These are phyloP conservation scores for Ophiobolus disseminans DNA, from an alignment of 2,329 filamentous ascomycete species.

Conservation along the genomic window DNA sequence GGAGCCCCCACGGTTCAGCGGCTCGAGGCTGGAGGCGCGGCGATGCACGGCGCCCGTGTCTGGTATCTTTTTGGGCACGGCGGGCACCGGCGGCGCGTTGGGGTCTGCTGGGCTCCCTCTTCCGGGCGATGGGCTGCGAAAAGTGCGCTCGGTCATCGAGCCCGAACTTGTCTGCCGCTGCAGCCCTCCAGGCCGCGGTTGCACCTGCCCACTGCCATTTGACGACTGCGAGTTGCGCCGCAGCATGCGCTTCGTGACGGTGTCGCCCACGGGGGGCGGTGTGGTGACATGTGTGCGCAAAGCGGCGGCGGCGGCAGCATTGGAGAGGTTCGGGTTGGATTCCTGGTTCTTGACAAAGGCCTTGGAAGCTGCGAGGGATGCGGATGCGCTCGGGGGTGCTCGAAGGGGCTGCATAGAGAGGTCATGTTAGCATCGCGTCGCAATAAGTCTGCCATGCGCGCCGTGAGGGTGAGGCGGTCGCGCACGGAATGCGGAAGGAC, in stretches of 20 bases:
- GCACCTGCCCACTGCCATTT: conserved; percentile 56
- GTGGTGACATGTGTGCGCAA: conserved; percentile 78
- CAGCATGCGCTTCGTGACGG: conserved; percentile 85
- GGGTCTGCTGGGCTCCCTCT: conserved; percentile 34
- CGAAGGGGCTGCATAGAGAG: conserved; percentile 39
- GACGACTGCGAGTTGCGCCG: conserved; percentile 78
- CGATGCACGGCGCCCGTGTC: conserved; percentile 36
- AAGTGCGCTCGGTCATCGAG: conserved; percentile 89
- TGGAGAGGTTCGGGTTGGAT: conserved; percentile 73
- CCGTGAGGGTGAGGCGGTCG: neutral
- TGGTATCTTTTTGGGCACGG: conserved; percentile 64
- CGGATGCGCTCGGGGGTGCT: conserved; percentile 69
- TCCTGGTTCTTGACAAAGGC: conserved; percentile 76
- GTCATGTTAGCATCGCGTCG: conserved; percentile 26
- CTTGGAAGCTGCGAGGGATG: conserved; percentile 79
- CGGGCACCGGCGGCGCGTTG: conserved; percentile 77
- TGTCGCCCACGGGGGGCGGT: conserved; percentile 79
- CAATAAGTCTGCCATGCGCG: neutral
- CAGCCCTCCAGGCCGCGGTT: conserved; percentile 43
- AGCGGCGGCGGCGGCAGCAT: conserved; percentile 85
- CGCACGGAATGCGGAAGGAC: conserved; percentile 18
- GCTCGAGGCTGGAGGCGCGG: conserved; percentile 59
- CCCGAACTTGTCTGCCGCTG: conserved; percentile 67
- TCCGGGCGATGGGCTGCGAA: conserved; percentile 72
- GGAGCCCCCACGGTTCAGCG: conserved; percentile 55